Conservation (phyloP, 2,329 filamentous ascomycete species). For the Cercospora sp. region DNA sequence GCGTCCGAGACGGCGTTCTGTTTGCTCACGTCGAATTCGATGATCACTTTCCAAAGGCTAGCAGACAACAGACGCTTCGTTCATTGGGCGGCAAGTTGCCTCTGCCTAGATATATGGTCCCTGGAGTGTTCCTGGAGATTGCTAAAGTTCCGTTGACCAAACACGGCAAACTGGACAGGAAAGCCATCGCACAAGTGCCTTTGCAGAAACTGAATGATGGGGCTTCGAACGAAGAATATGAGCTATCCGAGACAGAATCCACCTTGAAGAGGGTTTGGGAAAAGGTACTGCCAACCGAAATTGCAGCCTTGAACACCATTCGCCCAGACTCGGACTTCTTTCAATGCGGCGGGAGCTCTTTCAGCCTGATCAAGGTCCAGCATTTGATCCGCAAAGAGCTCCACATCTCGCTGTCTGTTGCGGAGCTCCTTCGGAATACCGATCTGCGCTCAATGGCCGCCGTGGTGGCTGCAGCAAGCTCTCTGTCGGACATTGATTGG, state of each 20-base stretch:
- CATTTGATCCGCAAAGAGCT: background rate
- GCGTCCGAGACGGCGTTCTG: constrained; percentile 29
- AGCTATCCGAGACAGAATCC: background rate
- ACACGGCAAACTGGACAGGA: constrained; percentile 12
- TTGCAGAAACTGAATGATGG: background rate
- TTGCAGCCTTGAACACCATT: background rate
- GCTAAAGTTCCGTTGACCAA: constrained; percentile 9
- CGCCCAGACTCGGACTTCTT: background rate
- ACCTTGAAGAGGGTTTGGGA: background rate
- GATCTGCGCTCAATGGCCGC: background rate
- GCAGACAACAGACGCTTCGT: background rate
- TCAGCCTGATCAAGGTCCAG: background rate
- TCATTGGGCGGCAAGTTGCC: background rate
- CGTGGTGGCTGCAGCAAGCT: background rate
- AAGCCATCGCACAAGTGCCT: background rate
- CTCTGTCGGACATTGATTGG: background rate
- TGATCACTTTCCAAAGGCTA: background rate
- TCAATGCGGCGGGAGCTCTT: background rate
- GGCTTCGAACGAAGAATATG: background rate
- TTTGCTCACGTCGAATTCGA: constrained; percentile 36
- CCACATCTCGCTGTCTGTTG: background rate
- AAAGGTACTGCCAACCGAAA: background rate
- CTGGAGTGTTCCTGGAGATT: background rate
- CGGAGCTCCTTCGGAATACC: background rate
- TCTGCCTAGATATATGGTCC: constrained; percentile 17